Base-by-base conservation (phyloP, 2,329 filamentous ascomycete genomes). In the Xylariaceae sp. region DNA sequence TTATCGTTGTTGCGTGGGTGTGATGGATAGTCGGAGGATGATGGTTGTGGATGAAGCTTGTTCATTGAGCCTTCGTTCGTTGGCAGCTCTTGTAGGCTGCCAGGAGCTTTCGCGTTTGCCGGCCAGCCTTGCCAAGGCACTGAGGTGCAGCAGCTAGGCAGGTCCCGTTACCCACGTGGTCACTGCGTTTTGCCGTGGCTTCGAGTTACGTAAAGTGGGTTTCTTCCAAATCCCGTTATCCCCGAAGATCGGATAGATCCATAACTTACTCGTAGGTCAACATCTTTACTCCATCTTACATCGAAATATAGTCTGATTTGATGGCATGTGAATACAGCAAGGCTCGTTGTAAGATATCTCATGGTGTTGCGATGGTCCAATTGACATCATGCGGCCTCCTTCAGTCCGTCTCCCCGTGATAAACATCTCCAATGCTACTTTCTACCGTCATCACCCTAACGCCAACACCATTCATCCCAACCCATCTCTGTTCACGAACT, bases 361-460 rank as follows among this genome's bases (percentile, higher is more conserved):
- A 44, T 52, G 23, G 40, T 20, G 47, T 19, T 62, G 54, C 44
- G 29, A 63, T 64, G 53, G 3, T 54, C 54, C 57, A 64, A 63
- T 68, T 60, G 62, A 54, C 60, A 73, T 67, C 60, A 80, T 77
- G 73, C 71, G 69, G 32, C 64, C 73, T 40, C 61, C 73, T 16
- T 61, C 67, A 18, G 64, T 71, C 57, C 74, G 74, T 54, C 74
- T 76, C 20, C 87, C 89, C 41, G 80, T 93, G 56, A 83, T 96
- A 61, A 80, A 80, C 66, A 92, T 96, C 68, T 70, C 81, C 67
- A 87, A 92, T 76, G 92, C 84, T 72, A 93, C 90, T 0, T 96
- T 96, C 74, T 96, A 93, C 75, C 85, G 87, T 41, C 82, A 87
- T 48, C 88, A 93, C 71, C 90, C 90, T 12, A 81, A 75, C 48